Base-by-base conservation (phyloP, 2,329 filamentous ascomycete species). In the Botryotinia calthae region DNA sequence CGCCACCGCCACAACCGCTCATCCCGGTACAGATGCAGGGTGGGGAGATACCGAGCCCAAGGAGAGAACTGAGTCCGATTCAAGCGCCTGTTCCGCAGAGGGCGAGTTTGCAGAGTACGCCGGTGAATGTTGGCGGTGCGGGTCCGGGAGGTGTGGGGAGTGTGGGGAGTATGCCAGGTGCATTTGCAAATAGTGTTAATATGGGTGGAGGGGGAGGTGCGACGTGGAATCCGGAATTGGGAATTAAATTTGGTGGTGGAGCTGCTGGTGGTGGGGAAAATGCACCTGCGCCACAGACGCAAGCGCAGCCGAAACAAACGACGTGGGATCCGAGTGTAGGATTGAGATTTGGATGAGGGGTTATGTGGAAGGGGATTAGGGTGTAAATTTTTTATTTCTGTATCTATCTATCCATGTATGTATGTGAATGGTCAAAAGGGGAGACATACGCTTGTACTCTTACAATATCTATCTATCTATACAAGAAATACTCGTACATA, bases 141-240 rank as follows among this genome's bases (percentile, higher is more conserved):
- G 58, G 58, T 34, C n/a, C 51, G 5, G 51, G 58, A 22, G 14
- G 34, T 18, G 14, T 10, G 2, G 9, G 54, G 54, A 3, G 28
- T 37, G 34, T 46, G 22, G 67, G 67, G n/a, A 40, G 54, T 14
- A 59, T 70, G 40, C 42, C 56, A 0, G 68, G 56, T 6, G 56
- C 56, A 7, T 46, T 46, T 62, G 54, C 34, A 59, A 58, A 37
- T 44, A 42, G 51, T 44, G 34, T n/a, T 42, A 54, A 28, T 54
- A 54, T 54, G 51, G n/a, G 51, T 28, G 66, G 40, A 6, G 25
- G 40, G 10, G 68, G 22, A 25, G 46, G n/a, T 16, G 65, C 81
- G 10, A 89, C 93, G 81, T 97, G 94, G 94, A 90, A 89, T 72
- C 93, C 94, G 0, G 90, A 91, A 2, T 90, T 93, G 85, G 92